Percentiles rank a stretch among this genome's conserved stretches.
Conservation (phyloP, 2,329 filamentous ascomycete species). For the Fusarium sp. region DNA sequence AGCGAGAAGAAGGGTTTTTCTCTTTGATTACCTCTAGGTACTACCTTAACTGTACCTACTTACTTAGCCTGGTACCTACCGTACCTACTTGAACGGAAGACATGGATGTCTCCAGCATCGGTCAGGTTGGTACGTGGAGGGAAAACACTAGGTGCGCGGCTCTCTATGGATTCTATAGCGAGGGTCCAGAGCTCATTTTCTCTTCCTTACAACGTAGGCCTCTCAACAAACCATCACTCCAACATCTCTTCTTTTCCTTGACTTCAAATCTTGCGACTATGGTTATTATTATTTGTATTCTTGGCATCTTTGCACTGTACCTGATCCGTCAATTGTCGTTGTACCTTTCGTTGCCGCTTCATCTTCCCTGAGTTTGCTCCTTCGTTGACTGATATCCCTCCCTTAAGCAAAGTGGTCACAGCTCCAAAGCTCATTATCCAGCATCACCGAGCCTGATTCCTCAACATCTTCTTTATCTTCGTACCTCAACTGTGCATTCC, state of each 20-base stretch:
- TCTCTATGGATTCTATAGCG: not conserved
- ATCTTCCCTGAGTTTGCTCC: slow-evolving; percentile 24
- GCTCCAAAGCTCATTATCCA: slow-evolving; percentile 17
- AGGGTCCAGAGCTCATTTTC: slow-evolving; percentile 30
- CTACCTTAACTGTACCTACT: not conserved
- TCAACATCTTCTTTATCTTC: slow-evolving; percentile 3
- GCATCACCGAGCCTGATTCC: not conserved
- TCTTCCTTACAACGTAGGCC: slow-evolving; percentile 29
- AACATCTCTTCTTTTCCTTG: slow-evolving; percentile 5
- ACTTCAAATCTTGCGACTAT: slow-evolving; percentile 28
- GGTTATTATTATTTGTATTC: slow-evolving; percentile 37
- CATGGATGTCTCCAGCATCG: not conserved
- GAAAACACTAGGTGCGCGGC: not conserved
- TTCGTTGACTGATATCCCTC: slow-evolving; percentile 2
- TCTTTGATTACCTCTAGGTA: slow-evolving; percentile 16
- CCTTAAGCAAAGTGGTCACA: slow-evolving; percentile 17
- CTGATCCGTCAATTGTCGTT: slow-evolving; percentile 35
- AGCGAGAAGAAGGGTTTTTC: slow-evolving; percentile 8
- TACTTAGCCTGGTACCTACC: not conserved
- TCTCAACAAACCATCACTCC: slow-evolving; percentile 3
- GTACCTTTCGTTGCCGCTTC: slow-evolving; percentile 27
- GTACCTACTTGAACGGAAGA: not conserved
- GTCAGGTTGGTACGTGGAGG: not conserved
- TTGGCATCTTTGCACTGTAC: slow-evolving; percentile 33
- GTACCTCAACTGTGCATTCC: slow-evolving; percentile 1